A percentile compares a stretch with the other conserved stretches of the same genome.
These are phyloP conservation scores for Papiliotrema flavescens DNA, from an alignment of 1,284 basidiomycete species.

Conservation along the genomic window DNA sequence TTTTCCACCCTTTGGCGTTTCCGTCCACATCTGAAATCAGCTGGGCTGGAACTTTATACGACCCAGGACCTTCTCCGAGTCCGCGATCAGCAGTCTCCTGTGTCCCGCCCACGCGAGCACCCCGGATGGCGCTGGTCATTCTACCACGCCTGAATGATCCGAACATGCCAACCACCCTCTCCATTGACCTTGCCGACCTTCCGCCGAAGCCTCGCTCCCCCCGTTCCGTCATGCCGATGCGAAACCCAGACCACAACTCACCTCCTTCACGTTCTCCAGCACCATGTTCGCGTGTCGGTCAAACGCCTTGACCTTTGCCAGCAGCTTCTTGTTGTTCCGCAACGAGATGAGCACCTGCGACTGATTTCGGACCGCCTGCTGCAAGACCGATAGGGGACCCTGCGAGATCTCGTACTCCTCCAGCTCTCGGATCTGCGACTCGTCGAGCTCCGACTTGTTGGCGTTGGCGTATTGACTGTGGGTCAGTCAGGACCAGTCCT, in stretches of 20 bases:
- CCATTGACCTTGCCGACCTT: too few relatives aligned
- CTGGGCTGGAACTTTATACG: too few relatives aligned
- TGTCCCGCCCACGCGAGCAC: too few relatives aligned
- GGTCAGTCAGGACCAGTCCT: too few relatives aligned
- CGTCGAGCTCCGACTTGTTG: slow-evolving; percentile 95
- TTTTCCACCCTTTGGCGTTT: slow-evolving; percentile 94
- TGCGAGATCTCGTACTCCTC: slow-evolving; percentile 98
- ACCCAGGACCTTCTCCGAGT: too few relatives aligned
- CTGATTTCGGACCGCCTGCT: slow-evolving; percentile 96
- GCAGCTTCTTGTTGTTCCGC: slow-evolving; percentile 96
- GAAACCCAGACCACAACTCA: slow-evolving; percentile 39
- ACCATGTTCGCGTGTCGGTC: slow-evolving; percentile 99
- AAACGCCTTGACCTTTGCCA: slow-evolving; percentile 97
- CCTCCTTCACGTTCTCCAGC: slow-evolving; percentile 96
- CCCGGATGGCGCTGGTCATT: too few relatives aligned
- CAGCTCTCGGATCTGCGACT: slow-evolving; percentile 88
- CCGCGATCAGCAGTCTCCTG: too few relatives aligned
- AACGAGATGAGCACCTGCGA: slow-evolving; percentile 96
- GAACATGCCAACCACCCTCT: too few relatives aligned
- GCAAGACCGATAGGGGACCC: slow-evolving; percentile 94
- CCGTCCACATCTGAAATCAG: slow-evolving; percentile 88
- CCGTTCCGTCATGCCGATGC: too few relatives aligned
- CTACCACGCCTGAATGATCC: too few relatives aligned
- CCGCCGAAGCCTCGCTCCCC: too few relatives aligned
- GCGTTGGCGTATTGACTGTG: slow-evolving; percentile 94